Evolutionary conservation across 176 grass and related monocot genomes (phyloP).

Genomic region (Paspalum vaginatum): DNA sequence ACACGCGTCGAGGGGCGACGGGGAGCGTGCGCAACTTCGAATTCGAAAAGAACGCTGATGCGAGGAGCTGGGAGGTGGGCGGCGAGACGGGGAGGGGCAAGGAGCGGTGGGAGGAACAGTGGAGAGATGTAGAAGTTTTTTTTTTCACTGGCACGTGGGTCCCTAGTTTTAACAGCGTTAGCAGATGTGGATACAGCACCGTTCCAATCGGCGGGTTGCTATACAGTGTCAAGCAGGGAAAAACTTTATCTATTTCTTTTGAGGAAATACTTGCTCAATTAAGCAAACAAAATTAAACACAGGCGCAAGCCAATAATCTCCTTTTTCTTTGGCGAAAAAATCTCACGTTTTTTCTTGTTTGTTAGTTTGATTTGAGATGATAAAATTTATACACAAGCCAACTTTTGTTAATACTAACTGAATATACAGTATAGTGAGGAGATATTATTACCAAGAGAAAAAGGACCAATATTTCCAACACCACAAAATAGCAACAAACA

Average conservation of each 20-base stretch:
- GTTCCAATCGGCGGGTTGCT: too few relatives aligned
- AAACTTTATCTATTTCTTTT: neutral
- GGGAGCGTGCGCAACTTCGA: too few relatives aligned
- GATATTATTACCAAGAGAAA: neutral
- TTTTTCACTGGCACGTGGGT: too few relatives aligned
- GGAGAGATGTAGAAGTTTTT: too few relatives aligned
- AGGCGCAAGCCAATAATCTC: neutral
- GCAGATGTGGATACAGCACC: too few relatives aligned
- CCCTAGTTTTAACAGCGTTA: too few relatives aligned
- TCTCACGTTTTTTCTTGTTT: neutral
- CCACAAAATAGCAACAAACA: neutral
- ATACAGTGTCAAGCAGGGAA: constrained; percentile 29
- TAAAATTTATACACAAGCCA: constrained; percentile 11
- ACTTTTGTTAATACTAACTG: neutral
- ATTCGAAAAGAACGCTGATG: too few relatives aligned
- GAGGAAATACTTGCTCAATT: constrained; percentile 2
- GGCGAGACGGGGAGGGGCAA: too few relatives aligned
- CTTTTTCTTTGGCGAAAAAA: too few relatives aligned
- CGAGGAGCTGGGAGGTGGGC: too few relatives aligned
- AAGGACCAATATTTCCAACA: neutral
- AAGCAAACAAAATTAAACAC: too few relatives aligned
- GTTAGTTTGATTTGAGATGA: constrained; percentile 22
- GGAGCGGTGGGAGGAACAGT: too few relatives aligned
- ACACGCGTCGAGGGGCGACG: neutral
- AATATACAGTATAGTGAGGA: neutral